Conservation (phyloP, 225 moss, liverwort and hornwort genomes). For the Polytrichum commune region DNA sequence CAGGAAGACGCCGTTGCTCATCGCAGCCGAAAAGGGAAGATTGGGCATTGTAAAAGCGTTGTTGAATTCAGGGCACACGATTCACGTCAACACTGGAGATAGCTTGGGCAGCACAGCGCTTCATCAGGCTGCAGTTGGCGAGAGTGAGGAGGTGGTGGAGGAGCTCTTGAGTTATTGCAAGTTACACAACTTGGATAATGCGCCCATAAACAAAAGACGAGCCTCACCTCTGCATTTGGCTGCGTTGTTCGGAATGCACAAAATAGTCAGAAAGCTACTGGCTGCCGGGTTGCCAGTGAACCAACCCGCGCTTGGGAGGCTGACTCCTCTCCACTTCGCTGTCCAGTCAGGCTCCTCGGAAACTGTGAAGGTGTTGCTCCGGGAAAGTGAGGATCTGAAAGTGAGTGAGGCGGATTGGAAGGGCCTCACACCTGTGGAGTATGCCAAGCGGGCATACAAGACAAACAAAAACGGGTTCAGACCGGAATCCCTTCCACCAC, state of each 20-base stretch:
- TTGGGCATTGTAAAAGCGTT: no score
- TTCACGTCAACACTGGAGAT: background rate
- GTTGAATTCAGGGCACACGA: background rate
- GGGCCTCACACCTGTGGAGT: background rate
- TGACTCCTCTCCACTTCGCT: background rate
- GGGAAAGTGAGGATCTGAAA: conserved; percentile 6
- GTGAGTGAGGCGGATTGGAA: conserved; percentile 3
- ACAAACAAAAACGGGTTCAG: background rate
- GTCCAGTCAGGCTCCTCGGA: background rate
- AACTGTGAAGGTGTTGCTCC: background rate
- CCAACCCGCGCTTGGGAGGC: background rate
- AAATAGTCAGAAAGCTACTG: background rate
- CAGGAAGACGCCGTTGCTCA: no score
- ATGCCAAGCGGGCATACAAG: background rate
- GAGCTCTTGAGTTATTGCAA: background rate
- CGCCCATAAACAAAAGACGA: background rate
- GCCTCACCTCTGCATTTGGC: background rate
- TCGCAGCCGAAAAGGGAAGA: no score
- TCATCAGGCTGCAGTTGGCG: background rate
- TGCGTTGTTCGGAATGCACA: background rate
- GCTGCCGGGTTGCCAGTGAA: background rate
- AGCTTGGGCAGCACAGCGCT: background rate
- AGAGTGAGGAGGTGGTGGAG: background rate
- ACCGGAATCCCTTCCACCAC: rapidly evolving
- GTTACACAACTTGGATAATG: background rate